Percentiles rank a stretch among this genome's conserved stretches.
Evolutionary conservation across 169 alveolate species (phyloP).

Genomic region (Haemoproteus tartakovskyi): DNA sequence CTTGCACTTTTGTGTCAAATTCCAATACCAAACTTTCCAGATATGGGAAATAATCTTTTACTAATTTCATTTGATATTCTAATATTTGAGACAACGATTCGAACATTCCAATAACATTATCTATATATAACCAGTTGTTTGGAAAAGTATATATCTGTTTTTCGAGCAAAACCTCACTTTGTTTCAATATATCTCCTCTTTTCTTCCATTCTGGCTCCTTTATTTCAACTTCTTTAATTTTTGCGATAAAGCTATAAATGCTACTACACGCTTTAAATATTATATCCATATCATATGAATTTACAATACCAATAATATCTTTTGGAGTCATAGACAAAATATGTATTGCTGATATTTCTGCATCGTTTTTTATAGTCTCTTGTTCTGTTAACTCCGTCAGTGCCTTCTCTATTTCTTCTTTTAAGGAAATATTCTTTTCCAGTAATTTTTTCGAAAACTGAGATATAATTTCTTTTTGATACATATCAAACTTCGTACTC

Average conservation of each 20-base stretch:
- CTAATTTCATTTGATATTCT: conserved; percentile 53
- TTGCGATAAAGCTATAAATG: conserved; percentile 85
- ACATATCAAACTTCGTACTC: conserved; percentile 88
- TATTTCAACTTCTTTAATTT: conserved; percentile 86
- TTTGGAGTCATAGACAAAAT: conserved; percentile 73
- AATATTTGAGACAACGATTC: conserved; percentile 82
- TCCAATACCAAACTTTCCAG: conserved; percentile 47
- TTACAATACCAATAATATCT: conserved; percentile 72
- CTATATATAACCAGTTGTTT: conserved; percentile 90
- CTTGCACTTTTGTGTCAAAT: conserved; percentile 59
- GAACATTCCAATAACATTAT: conserved; percentile 92
- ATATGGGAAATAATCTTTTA: conserved; percentile 54
- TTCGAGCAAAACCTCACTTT: conserved; percentile 87
- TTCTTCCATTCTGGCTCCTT: conserved; percentile 85
- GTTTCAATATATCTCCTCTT: conserved; percentile 85
- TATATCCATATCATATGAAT: conserved; percentile 71
- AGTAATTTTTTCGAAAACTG: conserved; percentile 89
- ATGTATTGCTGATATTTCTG: conserved; percentile 73
- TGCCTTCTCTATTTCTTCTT: conserved; percentile 59
- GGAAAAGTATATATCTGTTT: conserved; percentile 90
- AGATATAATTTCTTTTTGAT: conserved; percentile 93
- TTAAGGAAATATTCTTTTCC: conserved; percentile 68
- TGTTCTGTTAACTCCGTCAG: conserved; percentile 71
- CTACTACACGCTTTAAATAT: conserved; percentile 73
- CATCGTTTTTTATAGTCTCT: conserved; percentile 48